Base-by-base conservation (phyloP, 257 asterid species). In the Vinca minor region DNA sequence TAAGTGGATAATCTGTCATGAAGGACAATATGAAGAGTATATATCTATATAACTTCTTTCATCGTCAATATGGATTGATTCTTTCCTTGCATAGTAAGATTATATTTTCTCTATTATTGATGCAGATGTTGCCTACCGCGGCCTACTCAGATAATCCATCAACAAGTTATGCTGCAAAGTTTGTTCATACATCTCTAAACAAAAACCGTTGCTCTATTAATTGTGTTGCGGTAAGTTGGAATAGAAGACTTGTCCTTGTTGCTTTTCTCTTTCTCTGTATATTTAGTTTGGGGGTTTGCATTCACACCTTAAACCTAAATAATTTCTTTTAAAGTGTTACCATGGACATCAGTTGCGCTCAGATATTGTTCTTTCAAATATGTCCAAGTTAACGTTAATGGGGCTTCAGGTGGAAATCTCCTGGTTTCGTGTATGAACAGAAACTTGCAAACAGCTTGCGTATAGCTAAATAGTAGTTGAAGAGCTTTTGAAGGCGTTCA, bases 121-220 rank as follows among this genome's bases (percentile, higher is more conserved):
- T 86, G 84, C 95, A 91, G 98, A 80, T 89, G 89, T 66, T 93
- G 83, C 98, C 98, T 55, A 63, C 90, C 69, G 85, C 76, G 57
- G 96, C 87, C 61, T 85, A 89, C 77, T 29, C 58, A 68, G 97
- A 93, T 70, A 93, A 93, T 78, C 97, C 98, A 36, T 93, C 98
- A 65, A 89, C 94, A 56, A 85, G 97, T 75, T 93, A 84, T 76
- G 94, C 98, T n/a, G 84, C 96, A 41, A 93, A 93, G 84, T 93
- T 89, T 82, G 98, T 87, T 34, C 98, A 93, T 79, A 89, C 97
- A 58, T 93, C 98, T 64, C 76, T 89, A 64, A 93, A 93, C 84
- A 93, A 93, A 85, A 93, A 89, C 74, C 84, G 97, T 36, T 89
- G 97, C 83, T 81, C 98, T 47, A 89, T 93, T 66, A 93, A 93